Percentiles rank a stretch among this genome's conserved stretches.
These are phyloP conservation scores for Orbilia quercus DNA, from an alignment of 2,329 filamentous ascomycete genomes.

Conservation along the genomic window DNA sequence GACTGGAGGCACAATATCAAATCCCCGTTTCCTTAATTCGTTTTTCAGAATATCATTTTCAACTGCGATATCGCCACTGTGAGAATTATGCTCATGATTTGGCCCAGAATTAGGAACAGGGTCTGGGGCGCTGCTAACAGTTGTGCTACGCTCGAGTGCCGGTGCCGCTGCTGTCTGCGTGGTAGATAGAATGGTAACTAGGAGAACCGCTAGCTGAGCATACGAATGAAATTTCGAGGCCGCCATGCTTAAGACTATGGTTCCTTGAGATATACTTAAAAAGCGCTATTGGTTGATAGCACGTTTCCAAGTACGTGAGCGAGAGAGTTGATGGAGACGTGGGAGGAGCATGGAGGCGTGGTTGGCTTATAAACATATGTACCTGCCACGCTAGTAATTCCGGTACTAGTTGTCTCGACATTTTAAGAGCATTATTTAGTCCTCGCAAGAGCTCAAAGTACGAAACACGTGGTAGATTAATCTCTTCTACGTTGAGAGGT, in stretches of 20 bases:
- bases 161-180: slow-evolving; percentile 22
- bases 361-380: slow-evolving; percentile 19
- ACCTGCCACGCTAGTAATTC: background rate
- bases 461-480: slow-evolving; percentile 26
- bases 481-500: slow-evolving; percentile 4
- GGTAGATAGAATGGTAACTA: slow-evolving; percentile 15
- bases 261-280: background rate
- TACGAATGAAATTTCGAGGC: background rate
- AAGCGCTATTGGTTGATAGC: slow-evolving; percentile 2
- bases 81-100: background rate
- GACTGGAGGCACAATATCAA: background rate
- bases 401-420: background rate
- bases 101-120: slow-evolving; percentile 18
- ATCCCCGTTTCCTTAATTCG: background rate
- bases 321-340: slow-evolving; percentile 28
- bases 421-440: slow-evolving; percentile 27
- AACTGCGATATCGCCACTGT: background rate
- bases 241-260: slow-evolving; percentile 7
- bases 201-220: background rate
- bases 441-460: slow-evolving; percentile 47
- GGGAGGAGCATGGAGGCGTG: slow-evolving; percentile 22
- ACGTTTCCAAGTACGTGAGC: slow-evolving; percentile 31
- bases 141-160: slow-evolving; percentile 19
- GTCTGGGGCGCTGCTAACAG: slow-evolving; percentile 37
- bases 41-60: background rate